These are phyloP conservation scores for Galerina marginata DNA, from an alignment of 768 basidiomycete species.

Conservation along the genomic window DNA sequence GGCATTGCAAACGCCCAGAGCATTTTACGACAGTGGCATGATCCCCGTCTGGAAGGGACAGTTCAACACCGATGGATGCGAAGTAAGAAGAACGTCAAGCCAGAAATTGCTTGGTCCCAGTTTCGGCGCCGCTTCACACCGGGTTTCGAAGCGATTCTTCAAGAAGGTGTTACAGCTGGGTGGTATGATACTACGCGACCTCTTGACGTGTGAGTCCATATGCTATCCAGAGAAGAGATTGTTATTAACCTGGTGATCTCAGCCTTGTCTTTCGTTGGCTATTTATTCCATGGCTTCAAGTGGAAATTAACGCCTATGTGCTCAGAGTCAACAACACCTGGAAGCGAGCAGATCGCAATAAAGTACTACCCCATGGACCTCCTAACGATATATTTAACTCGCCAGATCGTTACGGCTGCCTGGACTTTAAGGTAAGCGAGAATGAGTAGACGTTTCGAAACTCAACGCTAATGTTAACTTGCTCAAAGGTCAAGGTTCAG, in stretches of 20 bases:
- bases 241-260: not conserved
- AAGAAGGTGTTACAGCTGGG: constrained; percentile 29
- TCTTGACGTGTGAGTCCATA: constrained; percentile 7
- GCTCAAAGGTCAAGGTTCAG: not conserved
- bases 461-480: too few relatives aligned
- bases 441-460: too few relatives aligned
- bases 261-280: constrained; percentile 18
- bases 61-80: constrained; percentile 39
- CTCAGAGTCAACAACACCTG: constrained; percentile 3
- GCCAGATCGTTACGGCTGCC: constrained; percentile 8
- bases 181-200: constrained; percentile 8
- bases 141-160: constrained; percentile 23
- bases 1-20: too few relatives aligned
- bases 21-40: too few relatives aligned
- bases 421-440: constrained; percentile 16
- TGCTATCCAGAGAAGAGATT: not conserved
- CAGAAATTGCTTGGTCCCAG: constrained; percentile 44
- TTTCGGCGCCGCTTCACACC: constrained; percentile 36
- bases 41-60: constrained; percentile 23
- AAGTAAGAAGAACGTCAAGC: constrained; percentile 36
- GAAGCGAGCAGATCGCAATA: constrained; percentile 8
- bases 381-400: constrained; percentile 7
- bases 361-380: constrained; percentile 10
- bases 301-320: constrained; percentile 8
- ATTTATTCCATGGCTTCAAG: constrained; percentile 16